phyloP scores from a whole-genome alignment of 129 eudicot species.

The Chrysanthemum lavandulifolium region DNA sequence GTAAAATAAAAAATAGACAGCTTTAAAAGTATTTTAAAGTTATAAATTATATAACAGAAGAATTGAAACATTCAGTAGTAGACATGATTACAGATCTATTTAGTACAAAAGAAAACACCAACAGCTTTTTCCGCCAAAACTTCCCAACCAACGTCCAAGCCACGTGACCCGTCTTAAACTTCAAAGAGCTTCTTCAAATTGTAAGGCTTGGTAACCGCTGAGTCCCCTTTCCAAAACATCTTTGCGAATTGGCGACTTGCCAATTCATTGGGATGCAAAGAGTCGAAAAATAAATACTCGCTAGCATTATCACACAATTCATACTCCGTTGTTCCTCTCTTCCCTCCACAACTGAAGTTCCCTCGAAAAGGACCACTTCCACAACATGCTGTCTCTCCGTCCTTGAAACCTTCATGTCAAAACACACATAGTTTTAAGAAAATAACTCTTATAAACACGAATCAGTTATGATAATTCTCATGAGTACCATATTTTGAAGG shows the following conservation, averaged over 20 bases:
- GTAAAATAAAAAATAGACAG: too few relatives aligned
- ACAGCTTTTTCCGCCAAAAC: too few relatives aligned
- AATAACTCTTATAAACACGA: not conserved
- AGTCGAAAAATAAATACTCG: slow-evolving; percentile 36
- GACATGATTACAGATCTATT: too few relatives aligned
- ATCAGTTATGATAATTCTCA: not conserved
- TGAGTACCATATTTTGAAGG: slow-evolving; percentile 48
- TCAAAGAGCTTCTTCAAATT: slow-evolving; percentile 31
- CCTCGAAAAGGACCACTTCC: slow-evolving; percentile 47
- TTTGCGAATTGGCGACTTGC: slow-evolving; percentile 33
- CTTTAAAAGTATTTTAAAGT: too few relatives aligned
- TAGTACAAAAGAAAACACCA: too few relatives aligned
- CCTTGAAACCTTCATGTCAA: slow-evolving; percentile 40
- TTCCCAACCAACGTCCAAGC: too few relatives aligned
- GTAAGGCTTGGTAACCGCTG: slow-evolving; percentile 20
- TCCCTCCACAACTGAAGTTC: slow-evolving; percentile 37
- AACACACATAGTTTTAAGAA: not conserved
- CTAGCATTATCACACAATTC: slow-evolving; percentile 31
- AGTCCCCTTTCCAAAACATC: slow-evolving; percentile 35
- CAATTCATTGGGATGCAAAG: slow-evolving; percentile 37
- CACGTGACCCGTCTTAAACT: not conserved
- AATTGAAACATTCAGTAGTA: too few relatives aligned
- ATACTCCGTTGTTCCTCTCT: slow-evolving; percentile 27
- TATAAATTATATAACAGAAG: too few relatives aligned
- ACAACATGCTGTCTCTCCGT: slow-evolving; percentile 45